Conservation (phyloP, 371 early-diverging fungal genomes). For the Mortierella sp. region DNA sequence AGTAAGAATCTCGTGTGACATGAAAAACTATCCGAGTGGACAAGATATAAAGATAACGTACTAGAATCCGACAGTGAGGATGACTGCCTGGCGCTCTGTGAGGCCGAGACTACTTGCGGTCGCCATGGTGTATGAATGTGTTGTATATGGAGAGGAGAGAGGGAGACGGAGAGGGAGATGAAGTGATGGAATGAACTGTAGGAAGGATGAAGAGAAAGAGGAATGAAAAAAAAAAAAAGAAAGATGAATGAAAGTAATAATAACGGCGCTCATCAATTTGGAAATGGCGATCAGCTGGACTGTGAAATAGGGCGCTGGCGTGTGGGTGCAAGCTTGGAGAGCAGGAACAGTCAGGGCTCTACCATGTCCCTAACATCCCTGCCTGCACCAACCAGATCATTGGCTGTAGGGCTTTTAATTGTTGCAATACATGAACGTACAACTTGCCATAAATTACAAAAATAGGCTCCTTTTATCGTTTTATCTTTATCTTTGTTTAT, state of each 20-base stretch:
- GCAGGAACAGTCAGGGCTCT: neutral
- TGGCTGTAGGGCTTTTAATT: no score
- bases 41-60: neutral
- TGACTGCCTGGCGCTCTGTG: constrained; percentile 52
- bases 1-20: neutral
- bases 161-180: constrained; percentile 11
- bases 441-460: no score
- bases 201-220: neutral
- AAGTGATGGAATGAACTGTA: constrained; percentile 6
- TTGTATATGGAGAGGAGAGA: neutral
- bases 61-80: constrained; percentile 62
- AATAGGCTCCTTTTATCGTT: no score
- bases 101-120: constrained; percentile 32
- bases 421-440: no score
- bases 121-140: constrained; percentile 10
- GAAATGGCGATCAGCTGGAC: constrained; percentile 27
- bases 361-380: no score
- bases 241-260: constrained; percentile 23
- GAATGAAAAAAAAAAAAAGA: constrained; percentile 22
- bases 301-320: no score
- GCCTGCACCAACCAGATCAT: no score
- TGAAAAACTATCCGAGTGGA: neutral
- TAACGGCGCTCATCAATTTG: neutral
- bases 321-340: no score
- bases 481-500: no score